Base-by-base conservation (phyloP, 176 grass and related monocot species). In the Otatea glauca region DNA sequence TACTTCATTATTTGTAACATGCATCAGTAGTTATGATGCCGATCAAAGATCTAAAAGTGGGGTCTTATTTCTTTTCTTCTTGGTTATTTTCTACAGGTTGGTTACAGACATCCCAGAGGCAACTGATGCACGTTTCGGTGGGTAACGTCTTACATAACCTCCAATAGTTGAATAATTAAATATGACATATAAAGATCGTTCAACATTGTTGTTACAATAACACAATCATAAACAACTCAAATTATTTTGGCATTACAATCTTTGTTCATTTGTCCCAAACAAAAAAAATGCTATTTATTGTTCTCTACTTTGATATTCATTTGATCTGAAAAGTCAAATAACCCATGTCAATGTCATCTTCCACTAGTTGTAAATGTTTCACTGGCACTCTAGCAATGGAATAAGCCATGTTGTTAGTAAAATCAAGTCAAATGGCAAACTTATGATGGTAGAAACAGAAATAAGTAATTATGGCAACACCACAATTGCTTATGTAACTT, bases 21-120 rank as follows among this genome's bases (percentile, higher is more conserved):
- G n/a, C 50, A 74, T 60, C 23, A 86, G 3, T 54, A 78, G 39
- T 83, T 59, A 3, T 83, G 14, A 79, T 75, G 7, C 16, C 7
- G n/a, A 83, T 78, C 35, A 83, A 86, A 79, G 50, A 83, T 80
- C 80, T 90, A 74, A 86, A 62, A n/a, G 42, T 65, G 25, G 6
- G 4, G 14, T 48, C 51, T 69, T 87, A n/a, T 25, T 82, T 86
- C n/a, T 67, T 85, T 76, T 54, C 32, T 72, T 79, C 23, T 74
- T 82, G 7, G 54, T 58, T 77, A 54, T 83, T 86, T 72, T 83
- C 25, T 89, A 48, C 86, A 97, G 94, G 94, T 88, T 97, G 89
- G 91, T 97, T 54, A 94, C 91, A 75, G 94, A 97, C 76, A 94
- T 97, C 69, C 94, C 94, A 73, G 91, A 97, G 86, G 82, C 91